Evolutionary conservation across 2,329 filamentous ascomycete genomes (phyloP), one percentile per base, ranked within the genome.

Genomic region (Cercospora citrullina): DNA sequence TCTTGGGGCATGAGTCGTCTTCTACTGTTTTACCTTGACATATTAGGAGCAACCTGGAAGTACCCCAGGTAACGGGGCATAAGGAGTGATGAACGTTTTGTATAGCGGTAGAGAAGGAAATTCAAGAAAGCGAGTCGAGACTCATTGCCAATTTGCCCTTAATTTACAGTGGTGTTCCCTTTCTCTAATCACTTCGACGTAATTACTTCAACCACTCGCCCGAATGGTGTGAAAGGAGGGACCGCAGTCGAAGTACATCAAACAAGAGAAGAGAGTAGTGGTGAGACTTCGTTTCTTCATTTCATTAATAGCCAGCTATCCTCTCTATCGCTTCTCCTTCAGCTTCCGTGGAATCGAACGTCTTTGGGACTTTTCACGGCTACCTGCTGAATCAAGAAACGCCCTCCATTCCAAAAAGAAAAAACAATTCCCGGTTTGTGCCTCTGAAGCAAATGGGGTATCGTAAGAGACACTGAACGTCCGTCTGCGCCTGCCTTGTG

Each of bases 361-460:
- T 31, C 30, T 31, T 12, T 31, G 30, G n/a, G n/a, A 42, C 14
- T 42, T 42, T 9, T 42, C 36, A 16, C 42, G n/a, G 8, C 16
- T 45, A 18, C 42, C n/a, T 21, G 18, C 21, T 21, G 18, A 5
- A 7, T 28, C 48, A 14, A 14, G 7, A 12, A 28, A 55, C 48
- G 48, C 48, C 48, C 21, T 16, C 12, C 48, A 4, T 16, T 55
- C 14, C 23, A 5, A 28, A 53, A 4, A 23, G 23, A 28, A 55
- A 55, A 53, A 3, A 55, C 26, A 48, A 48, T 23, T 55, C 16
- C 23, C 23, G 48, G 12, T 28, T 16, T 28, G 48, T 28, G 23
- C 23, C 23, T 55, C 48, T 33, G 48, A 55, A 55, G 48, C 48
- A 55, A 55, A 55, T 55, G 48, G 48, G 48, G 48, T 55, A 55